Base-by-base conservation (phyloP, 257 asterid species). In the Gynochthodes officinalis region DNA sequence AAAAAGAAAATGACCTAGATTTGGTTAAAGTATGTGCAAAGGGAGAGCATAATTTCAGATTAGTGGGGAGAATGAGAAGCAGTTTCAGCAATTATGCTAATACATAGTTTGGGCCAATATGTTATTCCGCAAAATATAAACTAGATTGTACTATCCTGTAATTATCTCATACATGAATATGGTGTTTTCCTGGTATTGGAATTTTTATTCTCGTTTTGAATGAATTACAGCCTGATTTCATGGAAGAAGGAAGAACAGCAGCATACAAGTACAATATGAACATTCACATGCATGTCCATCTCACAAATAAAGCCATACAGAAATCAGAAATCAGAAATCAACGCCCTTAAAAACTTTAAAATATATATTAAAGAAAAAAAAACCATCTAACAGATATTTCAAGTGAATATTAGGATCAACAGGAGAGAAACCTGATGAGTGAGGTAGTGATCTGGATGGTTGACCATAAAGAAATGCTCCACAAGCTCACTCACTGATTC, bases 401-500 rank as follows among this genome's bases (percentile, higher is more conserved):
- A 49, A 37, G 49, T 30, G 39, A 39, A 69, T 70, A 65, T 15
- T 50, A 66, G 71, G 72, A 32, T 72, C 33, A 64, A 49, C 19
- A 58, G 19, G 64, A 73, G 40, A 72, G 55, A 57, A 75, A 90
- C 96, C 98, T 91, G 97, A 85, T 93, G 89, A 79, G 97, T 85
- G 78, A 89, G 86, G 82, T 89, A 93, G 63, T 89, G 82, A 83
- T 93, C 89, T 42, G 93, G 91, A 84, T 93, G 97, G 89, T 93
- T 91, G 87, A 93, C 97, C 92, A 93, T 81, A 83, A 93, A 93
- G 82, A 91, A 93, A 70, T 93, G 97, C 82, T 89, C 96, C 80
- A 90, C 98, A 21, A 86, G 86, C 76, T 93, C 96, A 62, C 82
- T 57, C 73, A 93, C 97, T 25, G 97, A 76, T 82, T 93, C 97